Base-by-base conservation (phyloP, 2,329 filamentous ascomycete genomes). In the Fusarium setosum region DNA sequence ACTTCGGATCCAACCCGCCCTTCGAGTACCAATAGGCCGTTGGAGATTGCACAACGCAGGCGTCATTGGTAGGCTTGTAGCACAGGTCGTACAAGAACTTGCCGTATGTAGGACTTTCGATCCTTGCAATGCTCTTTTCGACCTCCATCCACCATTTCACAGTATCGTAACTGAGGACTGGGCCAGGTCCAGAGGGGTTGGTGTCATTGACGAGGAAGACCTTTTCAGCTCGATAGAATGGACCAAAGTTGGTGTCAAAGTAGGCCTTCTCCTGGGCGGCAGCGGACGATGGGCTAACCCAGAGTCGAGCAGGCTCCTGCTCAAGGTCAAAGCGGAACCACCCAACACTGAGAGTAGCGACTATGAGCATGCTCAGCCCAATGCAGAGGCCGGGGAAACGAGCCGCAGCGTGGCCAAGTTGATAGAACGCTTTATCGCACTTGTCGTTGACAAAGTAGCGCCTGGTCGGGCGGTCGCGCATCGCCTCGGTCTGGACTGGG, bases 151-250 rank as follows among this genome's bases (percentile, higher is more conserved):
- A 98, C 96, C 96, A 99, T 23, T 85, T 82, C 10, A 99, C 83
- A 0, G 92, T 97, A 9, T 97, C 93, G 68, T 96, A 96, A 76
- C 88, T 94, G 56, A 99, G 80, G 2, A 98, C 93, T 1, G 93
- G 92, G 0, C 91, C 89, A 4, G 89, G 84, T 0, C 87, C 87
- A 4, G 83, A 83, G 3, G 84, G 72, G 1, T 85, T 76, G 1
- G 89, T 94, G 69, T 97, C 94, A 65, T 98, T 99, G 63, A 98
- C 93, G 13, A 99, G 78, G 76, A 99, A 99, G 1, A 90, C 88
- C 79, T 99, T 96, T 76, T 99, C 92, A 0, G 94, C 92, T 37
- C 96, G 92, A 79, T 96, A 99, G 74, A 99, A 99, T 0, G 95
- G 94, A 0, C 96, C 96, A 75, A 99, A 99, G 70, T 93, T 94